Evolutionary conservation across 768 basidiomycete genomes (phyloP).

Genomic region (Lyophyllum atratum): DNA sequence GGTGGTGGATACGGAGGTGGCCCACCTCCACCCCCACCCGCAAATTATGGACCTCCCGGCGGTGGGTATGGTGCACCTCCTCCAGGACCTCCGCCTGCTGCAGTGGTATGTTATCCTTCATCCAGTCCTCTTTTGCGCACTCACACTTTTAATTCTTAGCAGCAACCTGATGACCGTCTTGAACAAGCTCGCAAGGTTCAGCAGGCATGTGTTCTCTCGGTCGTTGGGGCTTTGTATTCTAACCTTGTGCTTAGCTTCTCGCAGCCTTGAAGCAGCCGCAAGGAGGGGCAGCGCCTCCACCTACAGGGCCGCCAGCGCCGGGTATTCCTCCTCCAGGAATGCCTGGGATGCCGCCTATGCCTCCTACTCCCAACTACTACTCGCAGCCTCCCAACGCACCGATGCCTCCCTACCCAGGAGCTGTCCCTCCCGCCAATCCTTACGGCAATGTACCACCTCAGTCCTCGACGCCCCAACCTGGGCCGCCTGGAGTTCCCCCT

Average conservation of each 20-base stretch:
- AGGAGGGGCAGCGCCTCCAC: slow-evolving; percentile 28
- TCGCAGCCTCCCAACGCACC: slow-evolving; percentile 37
- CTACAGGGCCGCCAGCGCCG: slow-evolving; percentile 36
- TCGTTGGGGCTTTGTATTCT: background rate
- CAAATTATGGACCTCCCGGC: slow-evolving; percentile 25
- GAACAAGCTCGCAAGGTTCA: slow-evolving; percentile 89
- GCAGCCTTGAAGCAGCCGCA: slow-evolving; percentile 80
- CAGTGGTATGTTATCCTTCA: slow-evolving; percentile 7
- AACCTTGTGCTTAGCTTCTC: slow-evolving; percentile 44
- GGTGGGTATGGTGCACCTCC: slow-evolving; percentile 29
- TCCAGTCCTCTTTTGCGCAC: background rate
- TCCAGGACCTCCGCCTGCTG: slow-evolving; percentile 29
- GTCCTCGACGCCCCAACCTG: slow-evolving; percentile 25
- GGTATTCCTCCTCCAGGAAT: slow-evolving; percentile 28
- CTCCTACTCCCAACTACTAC: slow-evolving; percentile 44
- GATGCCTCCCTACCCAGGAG: slow-evolving; percentile 32
- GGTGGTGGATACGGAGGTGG: slow-evolving; percentile 18
- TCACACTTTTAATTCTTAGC: slow-evolving; percentile 5
- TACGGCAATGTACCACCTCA: slow-evolving; percentile 26
- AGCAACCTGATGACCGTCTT: slow-evolving; percentile 74
- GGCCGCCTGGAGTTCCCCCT: slow-evolving; percentile 36
- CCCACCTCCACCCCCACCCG: slow-evolving; percentile 28
- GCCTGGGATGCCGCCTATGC: slow-evolving; percentile 36
- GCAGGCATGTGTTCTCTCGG: slow-evolving; percentile 43
- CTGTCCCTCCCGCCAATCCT: slow-evolving; percentile 32